These are phyloP conservation scores for Hylodesmum podocarpum DNA, from an alignment of 306 rosid species.

Conservation along the genomic window DNA sequence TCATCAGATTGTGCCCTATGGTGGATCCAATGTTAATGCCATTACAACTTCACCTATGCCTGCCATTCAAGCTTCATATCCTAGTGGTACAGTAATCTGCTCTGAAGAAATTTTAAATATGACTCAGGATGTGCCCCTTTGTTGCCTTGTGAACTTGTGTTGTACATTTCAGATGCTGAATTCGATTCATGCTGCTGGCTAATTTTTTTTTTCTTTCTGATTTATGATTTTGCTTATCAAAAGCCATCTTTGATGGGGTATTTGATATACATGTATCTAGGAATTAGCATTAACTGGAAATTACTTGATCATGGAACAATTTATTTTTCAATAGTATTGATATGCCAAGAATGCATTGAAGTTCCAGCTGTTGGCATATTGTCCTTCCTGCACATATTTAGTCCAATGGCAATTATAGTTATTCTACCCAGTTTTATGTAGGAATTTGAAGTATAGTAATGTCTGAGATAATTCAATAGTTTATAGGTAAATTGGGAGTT, in stretches of 20 bases:
- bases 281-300: neutral
- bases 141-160: constrained; percentile 17
- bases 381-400: neutral
- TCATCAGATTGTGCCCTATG: constrained; percentile 82
- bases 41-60: constrained; percentile 76
- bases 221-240: neutral
- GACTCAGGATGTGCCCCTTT: neutral
- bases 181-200: neutral
- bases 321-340: neutral
- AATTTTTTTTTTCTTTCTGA: neutral
- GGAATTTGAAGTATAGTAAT: neutral
- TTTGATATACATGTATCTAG: neutral
- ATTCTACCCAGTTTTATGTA: neutral
- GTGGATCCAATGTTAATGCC: constrained; percentile 74
- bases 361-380: neutral
- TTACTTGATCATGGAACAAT: neutral
- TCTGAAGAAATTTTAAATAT: neutral
- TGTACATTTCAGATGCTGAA: neutral
- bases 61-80: constrained; percentile 77
- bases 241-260: neutral
- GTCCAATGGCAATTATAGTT: neutral
- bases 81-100: constrained; percentile 57
- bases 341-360: neutral
- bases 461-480: neutral
- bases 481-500: constrained; percentile 4